phyloP scores from a whole-genome alignment of 495 filamentous ascomycete species.

The Penicillium herquei region DNA sequence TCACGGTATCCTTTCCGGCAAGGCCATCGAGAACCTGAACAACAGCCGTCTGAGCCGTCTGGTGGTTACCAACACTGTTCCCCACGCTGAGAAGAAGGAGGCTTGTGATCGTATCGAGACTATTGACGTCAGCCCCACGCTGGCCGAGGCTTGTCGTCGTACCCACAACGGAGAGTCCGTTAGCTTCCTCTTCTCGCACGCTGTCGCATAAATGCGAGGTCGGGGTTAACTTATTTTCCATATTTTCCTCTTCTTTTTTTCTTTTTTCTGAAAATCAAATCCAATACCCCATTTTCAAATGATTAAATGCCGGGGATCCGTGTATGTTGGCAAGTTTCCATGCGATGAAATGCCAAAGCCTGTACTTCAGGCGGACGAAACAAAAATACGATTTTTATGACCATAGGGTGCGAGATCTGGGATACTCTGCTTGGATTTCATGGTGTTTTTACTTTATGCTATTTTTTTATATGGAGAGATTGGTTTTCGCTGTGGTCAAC shows the following conservation, averaged over 20 bases:
- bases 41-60: constrained; percentile 70
- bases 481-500: background rate
- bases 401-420: background rate
- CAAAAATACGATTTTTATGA: constrained; percentile 34
- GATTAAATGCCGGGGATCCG: background rate
- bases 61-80: constrained; percentile 97
- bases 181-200: constrained; percentile 92
- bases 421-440: constrained; percentile 7
- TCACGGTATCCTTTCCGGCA: constrained; percentile 90
- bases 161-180: constrained; percentile 97
- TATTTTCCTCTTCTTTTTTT: background rate
- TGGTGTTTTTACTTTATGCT: no score
- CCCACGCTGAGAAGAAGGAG: constrained; percentile 73
- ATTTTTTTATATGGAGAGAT: background rate
- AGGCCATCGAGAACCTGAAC: constrained; percentile 88
- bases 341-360: constrained; percentile 7
- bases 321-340: constrained; percentile 13
- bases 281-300: constrained; percentile 1
- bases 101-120: constrained; percentile 76
- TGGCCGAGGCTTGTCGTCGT: constrained; percentile 67
- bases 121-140: constrained; percentile 90
- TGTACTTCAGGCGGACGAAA: constrained; percentile 11
- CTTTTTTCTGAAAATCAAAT: constrained; percentile 1
- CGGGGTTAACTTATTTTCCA: background rate
- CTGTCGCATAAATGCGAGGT: constrained; percentile 43